These are phyloP conservation scores for Aspergillus flavus DNA, from an alignment of 2,329 filamentous ascomycete species.

Conservation along the genomic window DNA sequence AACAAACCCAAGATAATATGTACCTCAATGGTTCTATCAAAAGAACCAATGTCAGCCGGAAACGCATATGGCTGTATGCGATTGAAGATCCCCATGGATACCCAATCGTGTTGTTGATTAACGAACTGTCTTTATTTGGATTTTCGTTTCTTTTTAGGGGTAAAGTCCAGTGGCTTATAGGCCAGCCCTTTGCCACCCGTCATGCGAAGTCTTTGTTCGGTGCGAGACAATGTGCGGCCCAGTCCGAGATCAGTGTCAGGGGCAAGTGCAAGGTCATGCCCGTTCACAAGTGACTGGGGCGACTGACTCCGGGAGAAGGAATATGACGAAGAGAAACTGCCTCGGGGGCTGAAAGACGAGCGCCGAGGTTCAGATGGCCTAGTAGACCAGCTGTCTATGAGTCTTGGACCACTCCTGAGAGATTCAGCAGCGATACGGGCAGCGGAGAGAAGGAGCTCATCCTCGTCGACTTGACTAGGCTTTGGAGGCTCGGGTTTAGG, in stretches of 20 bases:
- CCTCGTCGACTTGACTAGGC: conserved; percentile 40
- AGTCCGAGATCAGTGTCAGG: conserved; percentile 41
- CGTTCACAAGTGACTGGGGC: conserved; percentile 37
- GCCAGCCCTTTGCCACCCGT: conserved; percentile 49
- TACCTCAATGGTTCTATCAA: conserved; percentile 1
- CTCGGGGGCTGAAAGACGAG: conserved; percentile 31
- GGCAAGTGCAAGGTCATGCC: conserved; percentile 45
- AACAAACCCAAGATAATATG: conserved; percentile 11
- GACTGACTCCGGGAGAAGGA: conserved; percentile 32
- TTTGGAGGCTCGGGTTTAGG: conserved; percentile 24
- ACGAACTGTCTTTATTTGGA: conserved; percentile 12
- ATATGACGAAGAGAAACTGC: conserved; percentile 28
- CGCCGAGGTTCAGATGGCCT: conserved; percentile 26
- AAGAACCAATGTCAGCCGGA: neutral
- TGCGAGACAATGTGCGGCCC: conserved; percentile 45
- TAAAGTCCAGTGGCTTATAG: conserved; percentile 41
- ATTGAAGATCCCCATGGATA: neutral
- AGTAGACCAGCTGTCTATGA: conserved; percentile 30
- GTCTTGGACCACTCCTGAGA: conserved; percentile 38
- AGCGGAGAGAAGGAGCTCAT: conserved; percentile 45
- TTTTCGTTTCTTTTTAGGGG: conserved; percentile 22
- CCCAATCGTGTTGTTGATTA: neutral
- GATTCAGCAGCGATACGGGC: conserved; percentile 45
- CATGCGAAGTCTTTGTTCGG: conserved; percentile 45
- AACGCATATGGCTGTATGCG: neutral